phyloP scores from a whole-genome alignment of 441 rosid species.

The Gossypium schwendimanii region DNA sequence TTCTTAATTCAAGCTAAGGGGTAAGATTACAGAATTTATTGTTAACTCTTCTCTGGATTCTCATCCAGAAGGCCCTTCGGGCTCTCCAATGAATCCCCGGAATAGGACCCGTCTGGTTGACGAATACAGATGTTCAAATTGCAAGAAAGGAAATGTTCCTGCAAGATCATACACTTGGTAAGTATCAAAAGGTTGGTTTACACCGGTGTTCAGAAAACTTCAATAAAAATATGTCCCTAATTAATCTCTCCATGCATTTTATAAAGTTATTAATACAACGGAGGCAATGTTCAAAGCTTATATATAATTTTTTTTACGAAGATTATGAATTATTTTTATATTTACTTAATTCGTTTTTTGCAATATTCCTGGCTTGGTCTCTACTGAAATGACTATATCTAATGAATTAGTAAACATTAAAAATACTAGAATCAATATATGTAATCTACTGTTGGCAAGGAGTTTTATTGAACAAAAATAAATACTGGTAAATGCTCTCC shows the following conservation, averaged over 20 bases:
- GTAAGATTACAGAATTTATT: constrained; percentile 19
- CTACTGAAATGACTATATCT: neutral
- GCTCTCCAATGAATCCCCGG: constrained; percentile 54
- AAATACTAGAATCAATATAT: neutral
- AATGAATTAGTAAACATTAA: neutral
- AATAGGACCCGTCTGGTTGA: constrained; percentile 75
- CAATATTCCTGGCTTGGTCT: neutral
- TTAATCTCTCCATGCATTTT: neutral
- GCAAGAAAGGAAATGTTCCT: constrained; percentile 58
- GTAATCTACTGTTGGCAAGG: neutral
- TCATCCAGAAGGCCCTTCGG: constrained; percentile 39
- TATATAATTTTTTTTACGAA: no score
- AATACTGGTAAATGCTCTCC: neutral
- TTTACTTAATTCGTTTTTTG: neutral
- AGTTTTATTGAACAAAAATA: neutral
- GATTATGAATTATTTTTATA: neutral
- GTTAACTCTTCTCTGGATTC: constrained; percentile 32
- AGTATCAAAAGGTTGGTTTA: neutral
- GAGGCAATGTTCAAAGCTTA: neutral
- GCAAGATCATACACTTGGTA: constrained; percentile 25
- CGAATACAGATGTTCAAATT: constrained; percentile 58
- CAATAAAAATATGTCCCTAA: neutral
- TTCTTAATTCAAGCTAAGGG: constrained; percentile 15
- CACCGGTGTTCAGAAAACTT: neutral
- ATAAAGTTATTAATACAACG: neutral